Conservation (phyloP, 208 protist species). For the Hexamita inflata region DNA sequence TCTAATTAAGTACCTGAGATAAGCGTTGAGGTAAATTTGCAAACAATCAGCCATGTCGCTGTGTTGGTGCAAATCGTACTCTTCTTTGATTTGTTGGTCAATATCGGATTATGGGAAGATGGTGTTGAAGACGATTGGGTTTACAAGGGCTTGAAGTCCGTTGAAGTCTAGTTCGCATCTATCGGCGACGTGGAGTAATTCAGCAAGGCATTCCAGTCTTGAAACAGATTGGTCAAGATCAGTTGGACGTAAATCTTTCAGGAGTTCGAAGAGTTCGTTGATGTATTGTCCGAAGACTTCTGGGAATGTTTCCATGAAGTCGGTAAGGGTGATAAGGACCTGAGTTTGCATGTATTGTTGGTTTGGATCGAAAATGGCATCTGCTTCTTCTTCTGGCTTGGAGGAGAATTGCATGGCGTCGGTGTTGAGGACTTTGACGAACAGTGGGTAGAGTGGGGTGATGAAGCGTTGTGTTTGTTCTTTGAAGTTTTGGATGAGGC, state of each 20-base stretch:
- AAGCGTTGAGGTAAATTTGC: neutral
- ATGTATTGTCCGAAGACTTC: neutral
- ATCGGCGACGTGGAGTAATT: neutral
- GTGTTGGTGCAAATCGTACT: neutral
- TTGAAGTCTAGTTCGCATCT: neutral
- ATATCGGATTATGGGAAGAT: neutral
- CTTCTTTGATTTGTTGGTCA: no score
- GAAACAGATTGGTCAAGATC: neutral
- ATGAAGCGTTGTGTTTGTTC: conserved; percentile 11
- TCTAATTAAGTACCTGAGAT: neutral
- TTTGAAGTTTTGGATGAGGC: no score
- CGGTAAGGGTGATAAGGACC: neutral
- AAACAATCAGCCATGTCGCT: neutral
- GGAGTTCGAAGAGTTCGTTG: neutral
- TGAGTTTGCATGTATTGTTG: neutral
- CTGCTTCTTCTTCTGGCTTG: neutral
- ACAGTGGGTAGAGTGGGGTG: neutral
- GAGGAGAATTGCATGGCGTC: neutral
- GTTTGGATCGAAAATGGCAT: neutral
- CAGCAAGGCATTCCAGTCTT: neutral
- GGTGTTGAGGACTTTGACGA: neutral
- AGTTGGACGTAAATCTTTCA: neutral
- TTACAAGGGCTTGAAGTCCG: neutral
- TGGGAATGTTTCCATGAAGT: neutral
- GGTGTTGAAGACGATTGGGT: neutral